Evolutionary conservation across 2,329 filamentous ascomycete species (phyloP).

Genomic region (Colletotrichum cuscutae): DNA sequence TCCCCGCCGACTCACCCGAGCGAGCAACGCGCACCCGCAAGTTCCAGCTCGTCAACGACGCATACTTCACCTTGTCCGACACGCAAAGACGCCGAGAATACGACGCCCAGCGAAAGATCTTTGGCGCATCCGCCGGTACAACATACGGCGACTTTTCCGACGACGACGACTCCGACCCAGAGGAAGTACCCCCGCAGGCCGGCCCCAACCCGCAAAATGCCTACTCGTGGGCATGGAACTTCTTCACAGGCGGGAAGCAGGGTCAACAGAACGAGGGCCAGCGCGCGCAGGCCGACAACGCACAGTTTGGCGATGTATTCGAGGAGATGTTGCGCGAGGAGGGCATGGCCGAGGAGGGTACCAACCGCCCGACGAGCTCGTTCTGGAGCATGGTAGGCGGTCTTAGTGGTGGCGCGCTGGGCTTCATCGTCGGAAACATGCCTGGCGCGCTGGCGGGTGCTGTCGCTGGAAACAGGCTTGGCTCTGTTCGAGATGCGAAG

Average conservation of each 20-base stretch:
- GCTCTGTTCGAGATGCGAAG: constrained; percentile 86
- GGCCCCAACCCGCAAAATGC: constrained; percentile 51
- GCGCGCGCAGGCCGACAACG: constrained; percentile 70
- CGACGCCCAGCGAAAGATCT: constrained; percentile 75
- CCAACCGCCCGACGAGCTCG: constrained; percentile 69
- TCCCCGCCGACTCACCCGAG: constrained; percentile 85
- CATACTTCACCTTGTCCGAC: constrained; percentile 92
- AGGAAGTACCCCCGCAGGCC: constrained; percentile 35
- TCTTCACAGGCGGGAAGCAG: constrained; percentile 59
- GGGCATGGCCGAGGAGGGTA: constrained; percentile 78
- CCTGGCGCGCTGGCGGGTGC: constrained; percentile 89
- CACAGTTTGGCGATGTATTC: constrained; percentile 89
- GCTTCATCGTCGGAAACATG: constrained; percentile 95
- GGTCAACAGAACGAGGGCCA: constrained; percentile 46
- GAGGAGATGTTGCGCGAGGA: constrained; percentile 92
- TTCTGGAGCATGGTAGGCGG: constrained; percentile 93
- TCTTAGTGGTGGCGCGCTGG: constrained; percentile 86
- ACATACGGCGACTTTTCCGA: constrained; percentile 45
- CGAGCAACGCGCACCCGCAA: constrained; percentile 82
- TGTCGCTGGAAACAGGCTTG: constrained; percentile 92
- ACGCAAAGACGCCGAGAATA: constrained; percentile 81
- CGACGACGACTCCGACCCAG: constrained; percentile 47
- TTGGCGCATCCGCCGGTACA: constrained; percentile 55
- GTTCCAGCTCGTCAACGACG: constrained; percentile 93
- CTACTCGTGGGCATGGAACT: constrained; percentile 84